A percentile compares a stretch with the other conserved stretches of the same genome.
Conservation (phyloP, 202 grass and related monocot genomes). For the Schoenoplectus tabernaemontani region DNA sequence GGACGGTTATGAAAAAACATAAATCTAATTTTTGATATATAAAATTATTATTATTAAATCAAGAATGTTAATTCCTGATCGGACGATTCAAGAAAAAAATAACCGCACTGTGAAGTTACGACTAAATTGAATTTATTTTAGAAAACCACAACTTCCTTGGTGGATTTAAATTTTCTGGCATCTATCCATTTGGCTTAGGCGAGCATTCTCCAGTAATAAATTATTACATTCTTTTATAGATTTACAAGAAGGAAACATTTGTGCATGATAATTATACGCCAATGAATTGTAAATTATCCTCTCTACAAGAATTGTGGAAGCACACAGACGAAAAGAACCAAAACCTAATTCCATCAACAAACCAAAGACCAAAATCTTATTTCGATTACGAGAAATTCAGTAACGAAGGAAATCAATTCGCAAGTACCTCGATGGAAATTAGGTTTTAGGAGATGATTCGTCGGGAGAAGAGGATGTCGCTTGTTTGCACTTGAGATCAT, state of each 20-base stretch:
- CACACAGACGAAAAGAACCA: neutral
- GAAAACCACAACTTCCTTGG: neutral
- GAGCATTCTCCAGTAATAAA: neutral
- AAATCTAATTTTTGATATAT: no score
- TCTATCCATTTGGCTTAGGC: neutral
- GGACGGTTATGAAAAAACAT: no score
- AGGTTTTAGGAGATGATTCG: constrained; percentile 18
- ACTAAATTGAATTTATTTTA: neutral
- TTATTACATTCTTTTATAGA: neutral
- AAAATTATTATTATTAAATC: no score
- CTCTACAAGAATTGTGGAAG: neutral
- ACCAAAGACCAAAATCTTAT: neutral
- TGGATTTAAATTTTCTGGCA: no score
- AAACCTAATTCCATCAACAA: neutral
- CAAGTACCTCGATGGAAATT: constrained; percentile 1
- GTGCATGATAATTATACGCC: neutral
- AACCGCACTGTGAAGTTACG: neutral
- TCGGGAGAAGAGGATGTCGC: neutral
- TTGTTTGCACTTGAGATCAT: constrained; percentile 45
- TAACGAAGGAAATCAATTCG: neutral
- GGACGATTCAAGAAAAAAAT: neutral
- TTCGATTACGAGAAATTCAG: neutral
- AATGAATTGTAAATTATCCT: neutral
- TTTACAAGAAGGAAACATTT: neutral
- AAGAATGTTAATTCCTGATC: neutral